Percentiles rank a stretch among this genome's conserved stretches.
Conservation (phyloP, 495 filamentous ascomycete species). For the Astrothelium subdiscretum region DNA sequence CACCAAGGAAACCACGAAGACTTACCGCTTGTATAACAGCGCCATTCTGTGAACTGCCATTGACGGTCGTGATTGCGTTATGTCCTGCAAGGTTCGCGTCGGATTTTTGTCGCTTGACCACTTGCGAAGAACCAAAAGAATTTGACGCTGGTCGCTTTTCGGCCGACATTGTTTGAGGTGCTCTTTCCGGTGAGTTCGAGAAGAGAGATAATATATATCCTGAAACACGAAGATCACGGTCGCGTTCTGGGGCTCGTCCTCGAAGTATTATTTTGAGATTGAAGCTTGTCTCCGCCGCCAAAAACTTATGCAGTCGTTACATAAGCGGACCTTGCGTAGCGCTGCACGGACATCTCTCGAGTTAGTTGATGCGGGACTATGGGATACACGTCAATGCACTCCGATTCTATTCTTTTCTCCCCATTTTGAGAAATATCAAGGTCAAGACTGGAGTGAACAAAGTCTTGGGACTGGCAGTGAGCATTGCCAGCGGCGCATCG, state of each 20-base stretch:
- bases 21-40: conserved; percentile 78
- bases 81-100: conserved; percentile 54
- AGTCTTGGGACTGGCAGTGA: not conserved
- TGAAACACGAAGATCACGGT: not conserved
- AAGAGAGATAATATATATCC: not conserved
- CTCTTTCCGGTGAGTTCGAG: no score
- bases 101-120: conserved; percentile 78
- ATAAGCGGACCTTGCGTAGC: no score
- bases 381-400: no score
- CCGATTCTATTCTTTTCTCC: not conserved
- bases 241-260: not conserved
- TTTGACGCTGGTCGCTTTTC: conserved; percentile 82
- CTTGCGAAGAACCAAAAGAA: conserved; percentile 65
- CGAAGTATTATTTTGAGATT: not conserved
- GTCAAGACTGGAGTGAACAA: not conserved
- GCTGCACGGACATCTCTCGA: no score
- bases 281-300: not conserved
- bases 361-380: no score
- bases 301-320: not conserved
- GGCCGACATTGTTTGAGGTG: conserved; percentile 57
- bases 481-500: not conserved
- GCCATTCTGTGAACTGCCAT: conserved; percentile 55
- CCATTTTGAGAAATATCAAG: not conserved
- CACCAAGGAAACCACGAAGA: conserved; percentile 6
- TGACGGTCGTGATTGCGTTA: conserved; percentile 47